phyloP scores from a whole-genome alignment of 2,329 filamentous ascomycete genomes.

The Sarocladium oryzae region DNA sequence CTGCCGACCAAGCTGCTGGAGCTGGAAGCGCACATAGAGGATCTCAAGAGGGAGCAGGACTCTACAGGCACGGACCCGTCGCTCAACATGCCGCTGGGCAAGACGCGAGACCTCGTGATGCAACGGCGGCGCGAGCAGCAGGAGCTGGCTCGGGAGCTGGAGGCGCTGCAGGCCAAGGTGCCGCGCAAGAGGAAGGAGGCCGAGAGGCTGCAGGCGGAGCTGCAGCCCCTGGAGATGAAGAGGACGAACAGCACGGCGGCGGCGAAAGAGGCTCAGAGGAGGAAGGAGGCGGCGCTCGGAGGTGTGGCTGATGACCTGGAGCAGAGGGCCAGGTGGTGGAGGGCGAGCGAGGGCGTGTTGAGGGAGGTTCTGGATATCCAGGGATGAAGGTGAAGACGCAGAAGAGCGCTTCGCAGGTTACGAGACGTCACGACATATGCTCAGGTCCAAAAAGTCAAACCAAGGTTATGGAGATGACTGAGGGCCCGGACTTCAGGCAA shows the following conservation, averaged over 20 bases:
- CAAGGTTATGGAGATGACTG: no score
- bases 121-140: conserved; percentile 43
- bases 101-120: conserved; percentile 48
- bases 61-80: conserved; percentile 28
- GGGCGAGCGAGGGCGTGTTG: conserved; percentile 59
- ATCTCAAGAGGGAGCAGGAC: conserved; percentile 36
- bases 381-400: conserved; percentile 19
- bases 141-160: conserved; percentile 57
- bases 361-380: conserved; percentile 56
- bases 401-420: not conserved
- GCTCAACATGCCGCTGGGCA: conserved; percentile 49
- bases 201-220: conserved; percentile 59
- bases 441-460: no score
- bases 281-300: conserved; percentile 59
- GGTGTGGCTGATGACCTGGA: conserved; percentile 69
- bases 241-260: conserved; percentile 58
- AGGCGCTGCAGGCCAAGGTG: conserved; percentile 53
- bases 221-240: conserved; percentile 62
- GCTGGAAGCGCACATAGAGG: conserved; percentile 41
- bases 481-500: no score
- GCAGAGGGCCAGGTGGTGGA: conserved; percentile 68
- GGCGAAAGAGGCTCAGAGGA: conserved; percentile 63
- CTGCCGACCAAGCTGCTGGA: conserved; percentile 43
- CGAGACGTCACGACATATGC: no score
- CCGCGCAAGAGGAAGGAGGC: conserved; percentile 62